phyloP scores from a whole-genome alignment of 768 basidiomycete species.

The Pulveroboletus sp. region DNA sequence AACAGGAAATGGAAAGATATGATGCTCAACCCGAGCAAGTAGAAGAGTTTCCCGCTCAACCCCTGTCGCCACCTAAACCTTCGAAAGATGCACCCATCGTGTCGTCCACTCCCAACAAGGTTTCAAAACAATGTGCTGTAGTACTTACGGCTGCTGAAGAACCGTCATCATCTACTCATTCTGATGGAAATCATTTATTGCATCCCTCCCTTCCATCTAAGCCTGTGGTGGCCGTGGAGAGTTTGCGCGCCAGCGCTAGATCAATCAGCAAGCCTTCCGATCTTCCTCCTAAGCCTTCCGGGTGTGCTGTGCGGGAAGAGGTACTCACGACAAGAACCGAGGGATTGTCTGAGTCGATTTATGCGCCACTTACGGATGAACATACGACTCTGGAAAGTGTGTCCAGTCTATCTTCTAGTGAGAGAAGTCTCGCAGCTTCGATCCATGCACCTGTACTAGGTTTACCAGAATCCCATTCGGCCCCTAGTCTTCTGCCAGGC shows the following conservation, averaged over 20 bases:
- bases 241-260: constrained; percentile 9
- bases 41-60: constrained; percentile 6
- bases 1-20: constrained; percentile 19
- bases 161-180: constrained; percentile 3
- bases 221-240: constrained; percentile 31
- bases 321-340: constrained; percentile 11
- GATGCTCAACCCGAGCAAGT: constrained; percentile 5
- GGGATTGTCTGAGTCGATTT: constrained; percentile 27
- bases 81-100: background rate
- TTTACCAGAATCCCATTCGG: constrained; percentile 36
- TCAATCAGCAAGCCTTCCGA: constrained; percentile 11
- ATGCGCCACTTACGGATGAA: constrained; percentile 19
- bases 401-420: constrained; percentile 19
- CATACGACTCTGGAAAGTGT: constrained; percentile 14
- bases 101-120: constrained; percentile 4
- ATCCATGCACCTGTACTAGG: constrained; percentile 49
- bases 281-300: constrained; percentile 11
- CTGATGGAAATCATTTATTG: constrained; percentile 23
- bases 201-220: constrained; percentile 48
- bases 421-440: constrained; percentile 44
- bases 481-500: constrained; percentile 31
- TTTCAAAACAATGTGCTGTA: constrained; percentile 18
- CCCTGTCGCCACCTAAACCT: constrained; percentile 6
- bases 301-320: constrained; percentile 9
- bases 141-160: constrained; percentile 9